Percentiles rank a stretch among this genome's conserved stretches.
Evolutionary conservation across 1,139 yeast species (phyloP).

Genomic region (Yamadazyma siamensis): DNA sequence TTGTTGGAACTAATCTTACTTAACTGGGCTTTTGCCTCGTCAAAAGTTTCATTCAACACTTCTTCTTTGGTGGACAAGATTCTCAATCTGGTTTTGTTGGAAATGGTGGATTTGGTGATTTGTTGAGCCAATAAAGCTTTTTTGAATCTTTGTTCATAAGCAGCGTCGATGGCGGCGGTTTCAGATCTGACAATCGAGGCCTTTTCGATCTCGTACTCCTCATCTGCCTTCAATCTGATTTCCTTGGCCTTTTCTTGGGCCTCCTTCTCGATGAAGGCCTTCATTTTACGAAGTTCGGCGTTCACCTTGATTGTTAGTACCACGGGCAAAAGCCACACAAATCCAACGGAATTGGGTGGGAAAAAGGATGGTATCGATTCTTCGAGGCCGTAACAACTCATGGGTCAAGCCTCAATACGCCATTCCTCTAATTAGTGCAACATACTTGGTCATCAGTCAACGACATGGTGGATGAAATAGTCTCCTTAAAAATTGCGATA

Average conservation of each 20-base stretch:
- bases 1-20: slow-evolving; percentile 46
- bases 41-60: slow-evolving; percentile 71
- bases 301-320: slow-evolving; percentile 59
- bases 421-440: no score
- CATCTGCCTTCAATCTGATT: slow-evolving; percentile 92
- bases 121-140: slow-evolving; percentile 92
- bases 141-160: slow-evolving; percentile 80
- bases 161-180: slow-evolving; percentile 80
- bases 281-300: slow-evolving; percentile 96
- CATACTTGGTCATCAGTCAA: slow-evolving; percentile 49
- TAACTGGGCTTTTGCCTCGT: slow-evolving; percentile 63
- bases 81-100: slow-evolving; percentile 91
- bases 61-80: slow-evolving; percentile 84
- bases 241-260: slow-evolving; percentile 99
- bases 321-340: no score
- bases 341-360: no score
- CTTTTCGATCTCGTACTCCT: slow-evolving; percentile 97
- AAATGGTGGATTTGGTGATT: slow-evolving; percentile 90
- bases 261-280: slow-evolving; percentile 97
- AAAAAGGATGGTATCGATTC: no score
- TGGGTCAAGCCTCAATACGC: no score
- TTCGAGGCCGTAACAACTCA: no score
- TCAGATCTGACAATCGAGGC: slow-evolving; percentile 92
- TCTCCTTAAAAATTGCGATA: no score
- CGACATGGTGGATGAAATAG: slow-evolving; percentile 34